Base-by-base conservation (phyloP, 345 rosid genomes). In the Citrus hindsii region DNA sequence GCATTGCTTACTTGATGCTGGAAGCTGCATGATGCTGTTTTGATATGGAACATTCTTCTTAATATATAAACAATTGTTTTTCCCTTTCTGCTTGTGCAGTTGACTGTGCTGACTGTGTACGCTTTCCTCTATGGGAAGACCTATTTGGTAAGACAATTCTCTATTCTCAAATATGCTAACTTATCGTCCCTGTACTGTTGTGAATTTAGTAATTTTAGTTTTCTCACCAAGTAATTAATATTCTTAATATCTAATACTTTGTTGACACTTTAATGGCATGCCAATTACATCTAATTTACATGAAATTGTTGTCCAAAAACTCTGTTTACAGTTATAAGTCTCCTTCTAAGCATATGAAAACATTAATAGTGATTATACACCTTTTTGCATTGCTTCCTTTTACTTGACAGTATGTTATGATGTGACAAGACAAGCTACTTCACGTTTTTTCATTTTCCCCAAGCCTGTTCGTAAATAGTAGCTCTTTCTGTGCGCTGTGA, bases 51-150 rank as follows among this genome's bases (percentile, higher is more conserved):
- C 25, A 53, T 13, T 24, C 51, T 33, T 25, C 27, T 62, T 18
- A 16, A 30, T 42, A 51, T 46, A 79, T 74, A 74, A 85, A 73
- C 78, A 46, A 35, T 28, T 83, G 76, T 73, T 79, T 59, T 19
- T 35, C 68, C 73, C 40, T 48, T 75, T 77, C 38, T 77, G 4
- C 24, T 79, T 69, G 81, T 88, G 95, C 95, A 96, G 99, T 83
- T 96, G 77, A 89, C 97, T 2, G 98, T 96, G 88, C 89, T 89
- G 82, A 96, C 99, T 9, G 90, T 96, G 63, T 96, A 94, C 78
- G 1, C 85, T 40, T 94, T 96, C 86, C 94, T 96, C 22, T 94
- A 96, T 67, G 99, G 99, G 83, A 96, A 89, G 85, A 75, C 88
- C 80, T 96, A 96, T 84, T 81, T 96, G 98, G 99, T 96, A 89